phyloP scores from a whole-genome alignment of 140 eudicot species.

The Ambrosia hybrid region DNA sequence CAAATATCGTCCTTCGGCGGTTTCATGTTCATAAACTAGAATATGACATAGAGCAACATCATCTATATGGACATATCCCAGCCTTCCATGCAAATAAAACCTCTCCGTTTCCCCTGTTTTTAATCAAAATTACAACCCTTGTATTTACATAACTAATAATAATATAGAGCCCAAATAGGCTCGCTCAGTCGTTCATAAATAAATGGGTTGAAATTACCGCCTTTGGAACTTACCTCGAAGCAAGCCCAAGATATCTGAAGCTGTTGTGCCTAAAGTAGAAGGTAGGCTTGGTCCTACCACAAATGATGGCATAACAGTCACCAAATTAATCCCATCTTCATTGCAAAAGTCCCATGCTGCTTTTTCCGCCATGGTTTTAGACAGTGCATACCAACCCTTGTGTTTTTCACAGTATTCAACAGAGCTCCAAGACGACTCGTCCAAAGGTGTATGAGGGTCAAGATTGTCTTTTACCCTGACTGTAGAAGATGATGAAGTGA shows the following conservation, averaged over 20 bases:
- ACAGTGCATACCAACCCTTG: slow-evolving; percentile 75
- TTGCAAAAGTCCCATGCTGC: slow-evolving; percentile 92
- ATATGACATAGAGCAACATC: slow-evolving; percentile 83
- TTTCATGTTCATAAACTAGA: slow-evolving; percentile 63
- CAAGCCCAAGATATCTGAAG: slow-evolving; percentile 77
- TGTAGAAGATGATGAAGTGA: slow-evolving; percentile 90
- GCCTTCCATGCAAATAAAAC: slow-evolving; percentile 78
- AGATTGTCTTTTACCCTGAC: slow-evolving; percentile 58
- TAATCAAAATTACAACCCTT: background rate
- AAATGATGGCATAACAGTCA: slow-evolving; percentile 74
- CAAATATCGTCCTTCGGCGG: slow-evolving; percentile 73
- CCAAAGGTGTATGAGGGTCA: slow-evolving; percentile 49
- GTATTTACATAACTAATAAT: no score
- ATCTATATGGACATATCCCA: slow-evolving; percentile 92
- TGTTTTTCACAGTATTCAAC: slow-evolving; percentile 66
- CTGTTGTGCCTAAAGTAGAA: slow-evolving; percentile 66
- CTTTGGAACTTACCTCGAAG: slow-evolving; percentile 53
- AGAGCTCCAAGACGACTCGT: slow-evolving; percentile 88
- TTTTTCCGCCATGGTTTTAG: slow-evolving; percentile 79
- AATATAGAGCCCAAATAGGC: background rate
- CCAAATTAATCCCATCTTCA: slow-evolving; percentile 64
- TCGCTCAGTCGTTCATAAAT: background rate
- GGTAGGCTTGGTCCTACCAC: slow-evolving; percentile 87
- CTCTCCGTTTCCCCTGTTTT: slow-evolving; percentile 62
- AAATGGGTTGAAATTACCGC: background rate